A percentile compares a stretch with the other conserved stretches of the same genome.
Evolutionary conservation across 1,139 yeast genomes (phyloP).

Genomic region (Yamadazyma friedrichii): DNA sequence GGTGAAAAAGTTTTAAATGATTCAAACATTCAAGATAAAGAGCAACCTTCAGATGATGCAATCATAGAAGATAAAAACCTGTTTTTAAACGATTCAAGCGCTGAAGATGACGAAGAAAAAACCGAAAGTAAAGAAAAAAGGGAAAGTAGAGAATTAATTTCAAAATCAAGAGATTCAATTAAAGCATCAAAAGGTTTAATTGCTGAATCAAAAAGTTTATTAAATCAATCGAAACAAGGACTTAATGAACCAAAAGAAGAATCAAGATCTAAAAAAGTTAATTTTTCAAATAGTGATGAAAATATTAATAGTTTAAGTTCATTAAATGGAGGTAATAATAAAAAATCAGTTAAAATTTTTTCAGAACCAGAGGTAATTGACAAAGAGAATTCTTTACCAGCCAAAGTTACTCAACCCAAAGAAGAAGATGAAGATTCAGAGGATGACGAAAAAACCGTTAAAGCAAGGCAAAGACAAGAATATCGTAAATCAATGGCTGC

Average conservation of each 20-base stretch:
- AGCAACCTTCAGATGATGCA: no score
- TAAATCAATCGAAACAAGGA: conserved; percentile 1
- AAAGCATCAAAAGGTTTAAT: conserved; percentile 1
- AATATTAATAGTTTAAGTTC: conserved; percentile 3
- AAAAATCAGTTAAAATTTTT: no score
- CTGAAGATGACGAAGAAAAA: no score
- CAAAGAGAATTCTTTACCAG: neutral
- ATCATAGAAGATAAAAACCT: no score
- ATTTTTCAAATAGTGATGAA: conserved; percentile 3
- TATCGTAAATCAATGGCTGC: conserved; percentile 53
- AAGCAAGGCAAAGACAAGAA: conserved; percentile 48
- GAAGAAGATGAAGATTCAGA: conserved; percentile 17
- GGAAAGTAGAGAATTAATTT: conserved; percentile 5
- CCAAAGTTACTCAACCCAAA: conserved; percentile 7
- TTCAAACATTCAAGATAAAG: no score
- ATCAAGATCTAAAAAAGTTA: conserved; percentile 5
- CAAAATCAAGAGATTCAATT: conserved; percentile 2
- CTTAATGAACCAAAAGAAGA: neutral
- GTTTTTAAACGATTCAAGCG: no score
- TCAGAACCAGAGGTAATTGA: neutral
- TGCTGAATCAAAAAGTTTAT: neutral
- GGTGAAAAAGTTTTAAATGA: neutral
- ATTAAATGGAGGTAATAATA: neutral
- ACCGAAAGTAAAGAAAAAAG: conserved; percentile 2
- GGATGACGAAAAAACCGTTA: conserved; percentile 25